Evolutionary conservation across 305 asterid genomes (phyloP), one percentile per base, ranked within the genome.

Genomic region (Fraxinus angustifolia): DNA sequence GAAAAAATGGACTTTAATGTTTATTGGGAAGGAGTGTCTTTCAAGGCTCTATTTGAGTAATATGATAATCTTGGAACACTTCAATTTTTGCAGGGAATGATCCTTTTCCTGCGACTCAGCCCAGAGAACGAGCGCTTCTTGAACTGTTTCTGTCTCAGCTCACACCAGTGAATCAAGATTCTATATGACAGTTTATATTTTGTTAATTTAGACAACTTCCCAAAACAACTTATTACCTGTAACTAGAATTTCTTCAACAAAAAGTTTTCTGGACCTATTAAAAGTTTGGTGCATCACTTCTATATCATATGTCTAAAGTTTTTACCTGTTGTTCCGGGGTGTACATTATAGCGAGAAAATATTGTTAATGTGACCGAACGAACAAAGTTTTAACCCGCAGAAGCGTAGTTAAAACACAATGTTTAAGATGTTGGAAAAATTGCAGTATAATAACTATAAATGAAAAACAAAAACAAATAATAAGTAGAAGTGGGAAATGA

Each of bases 131-230:
- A 79, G 97, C 93, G 1, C 88, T 93, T 10, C 91, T 91, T 78
- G 98, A 93, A 42, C 89, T 90, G 82, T 91, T 86, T 78, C 84
- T 91, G 34, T 90, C 97, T 42, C 97, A 90, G 81, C 92, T 93
- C 67, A 85, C 91, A 0, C 91, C 95, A 3, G 88, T 82, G 35
- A 79, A 84, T 85, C 93, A 85, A 79, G 87, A 88, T 76, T 91
- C 80, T 62, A 77, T 88, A 12, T 88, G 79, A 87, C 35, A 53
- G 36, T 67, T 28, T 28, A 67, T 26, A 65, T 26, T 65, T 10
- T 65, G 34, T 67, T 26, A 38, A 30, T n/a, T 35, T 36, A 28
- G 67, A 35, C 2, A 67, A 23, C 36, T 67, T 65, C 3, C 34
- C 17, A 10, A 67, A 10, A 23, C 36, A 67, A 28, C 17, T 58